phyloP scores from a whole-genome alignment of 2,329 filamentous ascomycete species.

The Tricladium varicosporioides region DNA sequence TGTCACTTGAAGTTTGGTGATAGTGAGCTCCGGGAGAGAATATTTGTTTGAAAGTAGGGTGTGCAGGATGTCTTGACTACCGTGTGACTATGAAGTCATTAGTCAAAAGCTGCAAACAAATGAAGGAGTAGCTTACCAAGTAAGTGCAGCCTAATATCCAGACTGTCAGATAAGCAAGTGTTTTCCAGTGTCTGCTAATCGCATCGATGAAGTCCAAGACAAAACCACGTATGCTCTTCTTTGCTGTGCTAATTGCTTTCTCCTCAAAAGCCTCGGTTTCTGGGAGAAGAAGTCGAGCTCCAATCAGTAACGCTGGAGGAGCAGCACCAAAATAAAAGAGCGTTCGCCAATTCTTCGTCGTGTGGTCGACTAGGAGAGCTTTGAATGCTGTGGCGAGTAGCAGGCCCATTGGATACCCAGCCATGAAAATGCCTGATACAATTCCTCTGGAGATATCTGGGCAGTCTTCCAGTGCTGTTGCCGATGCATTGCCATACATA shows the following conservation, averaged over 20 bases:
- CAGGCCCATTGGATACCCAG: conserved; percentile 53
- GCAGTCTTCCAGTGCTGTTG: conserved; percentile 67
- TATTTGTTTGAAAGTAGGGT: not conserved
- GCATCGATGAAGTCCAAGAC: not conserved
- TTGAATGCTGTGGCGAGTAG: conserved; percentile 5
- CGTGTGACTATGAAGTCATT: not conserved
- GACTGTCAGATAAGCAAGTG: not conserved
- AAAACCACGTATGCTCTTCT: not conserved
- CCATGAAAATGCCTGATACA: conserved; percentile 79
- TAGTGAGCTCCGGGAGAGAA: not conserved
- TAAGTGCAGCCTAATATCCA: not conserved
- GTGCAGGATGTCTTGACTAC: not conserved
- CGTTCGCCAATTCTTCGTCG: not conserved
- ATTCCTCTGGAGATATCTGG: conserved; percentile 56
- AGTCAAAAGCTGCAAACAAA: not conserved
- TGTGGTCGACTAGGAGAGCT: not conserved
- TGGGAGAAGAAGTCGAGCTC: not conserved
- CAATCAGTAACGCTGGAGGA: not conserved
- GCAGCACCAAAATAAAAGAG: not conserved
- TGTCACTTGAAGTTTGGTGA: not conserved
- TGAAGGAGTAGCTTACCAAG: not conserved
- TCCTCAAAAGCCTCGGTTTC: conserved; percentile 46
- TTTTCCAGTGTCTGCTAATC: not conserved
- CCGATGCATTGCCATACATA: conserved; percentile 74
- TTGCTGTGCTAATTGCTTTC: not conserved